Base-by-base conservation (phyloP, 139 green algal species). In the Micromonas commoda region DNA sequence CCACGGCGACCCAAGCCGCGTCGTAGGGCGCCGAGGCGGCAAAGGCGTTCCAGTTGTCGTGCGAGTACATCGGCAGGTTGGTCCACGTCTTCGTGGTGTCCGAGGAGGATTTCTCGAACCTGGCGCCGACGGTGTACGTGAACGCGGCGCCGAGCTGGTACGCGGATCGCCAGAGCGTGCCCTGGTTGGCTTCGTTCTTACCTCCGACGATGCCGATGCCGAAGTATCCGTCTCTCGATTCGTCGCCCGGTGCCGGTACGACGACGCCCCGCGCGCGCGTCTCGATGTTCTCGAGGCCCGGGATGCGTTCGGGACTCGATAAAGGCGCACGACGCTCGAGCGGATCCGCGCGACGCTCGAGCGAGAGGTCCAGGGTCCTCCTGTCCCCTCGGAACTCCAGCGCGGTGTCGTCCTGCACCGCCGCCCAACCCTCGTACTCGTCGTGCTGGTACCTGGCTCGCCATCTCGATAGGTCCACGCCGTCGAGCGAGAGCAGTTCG, bases 111-210 rank as follows among this genome's bases (percentile, higher is more conserved):
- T 39, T 38, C 29, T 35, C 33, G 64, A 71, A 71, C 64, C 64
- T 32, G 3, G 2, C 3, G 3, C n/a, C 64, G 64, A 71, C 29
- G 26, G 33, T 39, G 64, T 52, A 71, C n/a, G 64, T 33, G 29
- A 51, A 71, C 13, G 64, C n/a, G 4, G 64, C 64, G 28, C 64
- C 64, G 26, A 35, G 16, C 28, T 35, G 24, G 3, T 38, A 71
- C 24, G 64, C n/a, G 13, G 64, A 51, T 4, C 64, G 64, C 64
- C 64, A 71, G 3, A 71, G 64, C 64, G 64, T 71, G 3, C 64
- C 64, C 5, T 51, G 29, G 29, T 71, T 71, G 4, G 32, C 13
- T 13, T 38, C 64, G 13, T 38, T 51, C 64, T 71, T 71, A 3
- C 64, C 64, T 3, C 33, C 13, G 28, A 51, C 32, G n/a, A 71